Evolutionary conservation across 2,329 filamentous ascomycete species (phyloP).

Genomic region (Setomelanomma holmii): DNA sequence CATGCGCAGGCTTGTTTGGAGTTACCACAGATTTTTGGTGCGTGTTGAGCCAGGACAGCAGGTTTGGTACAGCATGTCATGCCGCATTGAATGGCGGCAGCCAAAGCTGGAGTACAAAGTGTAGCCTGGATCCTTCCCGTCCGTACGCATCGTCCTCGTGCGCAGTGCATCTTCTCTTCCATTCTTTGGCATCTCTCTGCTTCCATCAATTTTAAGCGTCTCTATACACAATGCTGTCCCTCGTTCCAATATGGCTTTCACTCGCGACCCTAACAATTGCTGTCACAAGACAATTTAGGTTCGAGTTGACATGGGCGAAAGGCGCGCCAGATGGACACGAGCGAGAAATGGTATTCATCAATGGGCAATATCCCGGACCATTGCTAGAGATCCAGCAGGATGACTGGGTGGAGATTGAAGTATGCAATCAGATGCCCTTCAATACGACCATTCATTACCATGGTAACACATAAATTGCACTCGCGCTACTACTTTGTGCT

Average conservation of each 20-base stretch:
- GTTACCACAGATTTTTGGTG: not conserved
- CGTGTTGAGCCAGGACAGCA: not conserved
- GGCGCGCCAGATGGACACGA: conserved; percentile 33
- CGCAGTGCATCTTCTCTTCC: not conserved
- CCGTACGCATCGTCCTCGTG: not conserved
- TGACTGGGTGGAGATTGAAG: conserved; percentile 37
- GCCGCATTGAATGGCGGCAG: not conserved
- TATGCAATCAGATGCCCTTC: conserved; percentile 57
- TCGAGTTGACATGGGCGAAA: conserved; percentile 30
- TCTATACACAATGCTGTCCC: conserved; percentile 15
- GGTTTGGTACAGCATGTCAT: not conserved
- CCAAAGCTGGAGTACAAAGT: conserved; percentile 4
- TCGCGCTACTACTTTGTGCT: not conserved
- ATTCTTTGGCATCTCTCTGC: not conserved
- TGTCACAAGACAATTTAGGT: conserved; percentile 15
- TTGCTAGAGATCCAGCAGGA: conserved; percentile 25
- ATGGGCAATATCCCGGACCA: conserved; percentile 36
- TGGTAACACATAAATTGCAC: conserved; percentile 39
- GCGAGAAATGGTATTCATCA: conserved; percentile 36
- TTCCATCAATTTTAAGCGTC: not conserved
- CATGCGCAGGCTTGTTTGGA: not conserved
- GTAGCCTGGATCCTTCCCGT: not conserved
- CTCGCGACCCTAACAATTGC: conserved; percentile 14
- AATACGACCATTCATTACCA: conserved; percentile 61
- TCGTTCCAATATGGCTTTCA: conserved; percentile 15